Base-by-base conservation (phyloP, 306 rosid species). In the Prunus campanulata region DNA sequence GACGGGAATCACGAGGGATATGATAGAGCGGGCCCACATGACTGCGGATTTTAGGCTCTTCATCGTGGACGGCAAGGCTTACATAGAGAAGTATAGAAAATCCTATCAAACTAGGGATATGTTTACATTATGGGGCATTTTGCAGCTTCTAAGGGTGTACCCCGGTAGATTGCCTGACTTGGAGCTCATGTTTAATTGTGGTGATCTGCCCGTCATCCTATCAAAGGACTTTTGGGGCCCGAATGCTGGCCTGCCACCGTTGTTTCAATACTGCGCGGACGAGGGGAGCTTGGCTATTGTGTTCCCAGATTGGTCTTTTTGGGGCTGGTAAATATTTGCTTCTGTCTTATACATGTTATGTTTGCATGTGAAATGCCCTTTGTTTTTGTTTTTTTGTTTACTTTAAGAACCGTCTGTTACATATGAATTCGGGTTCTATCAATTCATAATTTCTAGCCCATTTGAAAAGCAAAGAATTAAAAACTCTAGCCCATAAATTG, bases 241-340 rank as follows among this genome's bases (percentile, higher is more conserved):
- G 20, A 74, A 77, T 25, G 64, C 76, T 8, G 52, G 81, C 3
- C 90, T 91, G 0, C 97, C 97, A 0, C 93, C 91, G 0, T 39
- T 88, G 82, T 91, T 94, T 64, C 77, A 96, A 0, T 94, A 94
- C 29, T 90, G 97, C 49, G 79, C 90, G 0, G 91, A 94, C 42
- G 74, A 76, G 0, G 11, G 50, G 70, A 91, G 88, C 68, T 82
- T 83, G n/a, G 98, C 90, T 16, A 88, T 91, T 71, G 97, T 94
- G 1, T 94, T 94, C 50, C 97, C 98, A 1, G 97, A 94, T 90
- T 94, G 98, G 98, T 91, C 97, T 74, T 94, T 94, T 57, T 94
- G 98, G 98, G 98, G 98, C 76, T 94, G 97, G 96, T 93, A 86
- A 74, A 64, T 30, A 4, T 22, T 35, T 27, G 27, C 64, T 27